Conservation (phyloP, 495 filamentous ascomycete genomes). For the Daldinia concentrica region DNA sequence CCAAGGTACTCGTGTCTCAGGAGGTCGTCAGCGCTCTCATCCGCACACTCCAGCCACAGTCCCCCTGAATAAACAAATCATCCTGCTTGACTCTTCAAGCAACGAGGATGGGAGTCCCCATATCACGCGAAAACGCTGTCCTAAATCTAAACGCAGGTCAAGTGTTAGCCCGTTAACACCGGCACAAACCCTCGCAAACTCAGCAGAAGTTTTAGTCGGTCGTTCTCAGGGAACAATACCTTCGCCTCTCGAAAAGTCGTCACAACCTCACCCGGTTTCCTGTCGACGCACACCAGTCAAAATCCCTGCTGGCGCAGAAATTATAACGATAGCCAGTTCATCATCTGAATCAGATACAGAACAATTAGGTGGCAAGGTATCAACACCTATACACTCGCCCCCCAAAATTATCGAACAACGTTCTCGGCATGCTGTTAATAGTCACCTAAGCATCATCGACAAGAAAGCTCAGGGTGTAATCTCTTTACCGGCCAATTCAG, state of each 20-base stretch:
- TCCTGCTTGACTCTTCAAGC: constrained; percentile 8
- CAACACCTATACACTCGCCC: neutral
- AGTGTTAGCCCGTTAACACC: neutral
- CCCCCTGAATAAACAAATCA: neutral
- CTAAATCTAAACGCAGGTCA: neutral
- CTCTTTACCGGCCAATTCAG: neutral
- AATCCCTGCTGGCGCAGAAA: neutral
- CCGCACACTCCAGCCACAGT: neutral
- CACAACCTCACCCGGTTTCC: neutral
- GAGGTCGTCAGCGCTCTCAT: neutral
- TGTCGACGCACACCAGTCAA: neutral
- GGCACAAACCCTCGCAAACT: neutral
- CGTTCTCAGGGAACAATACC: neutral
- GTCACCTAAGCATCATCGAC: constrained; percentile 6
- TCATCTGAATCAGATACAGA: constrained; percentile 1
- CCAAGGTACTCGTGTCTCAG: neutral
- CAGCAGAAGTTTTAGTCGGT: neutral
- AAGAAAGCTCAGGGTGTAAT: neutral
- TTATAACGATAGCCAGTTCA: constrained; percentile 1
- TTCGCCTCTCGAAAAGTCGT: neutral
- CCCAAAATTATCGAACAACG: neutral
- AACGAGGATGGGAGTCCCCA: neutral
- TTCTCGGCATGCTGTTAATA: constrained; percentile 3
- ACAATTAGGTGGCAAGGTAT: neutral
- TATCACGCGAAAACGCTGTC: neutral